Evolutionary conservation across 306 rosid species (phyloP), one percentile per base, ranked within the genome.

Genomic region (Prunus dulcis): DNA sequence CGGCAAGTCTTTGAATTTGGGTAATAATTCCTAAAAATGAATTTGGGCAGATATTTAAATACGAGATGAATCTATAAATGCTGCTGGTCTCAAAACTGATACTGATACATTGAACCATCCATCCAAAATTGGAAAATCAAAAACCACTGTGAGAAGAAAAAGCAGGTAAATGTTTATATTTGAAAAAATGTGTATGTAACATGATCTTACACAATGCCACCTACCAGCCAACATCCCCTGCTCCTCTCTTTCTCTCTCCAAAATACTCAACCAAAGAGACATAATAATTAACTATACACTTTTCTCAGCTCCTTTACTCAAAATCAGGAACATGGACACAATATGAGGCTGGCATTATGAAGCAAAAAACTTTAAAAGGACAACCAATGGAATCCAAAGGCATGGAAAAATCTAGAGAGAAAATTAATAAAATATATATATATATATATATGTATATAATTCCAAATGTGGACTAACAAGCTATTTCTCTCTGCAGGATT

Each of bases 401-500:
- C 81, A 73, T 71, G 78, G 51, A 83, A 68, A 69, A 63, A 82
- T 61, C 53, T 28, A 51, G 43, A 73, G 49, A 82, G 79, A 80
- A 66, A 63, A 71, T 27, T 63, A 30, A 65, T 81, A 73, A 52
- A 87, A 20, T 45, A 67, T 12, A 66, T 11, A 61, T 41, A 66
- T 11, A 61, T 41, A 67, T 20, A 66, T 19, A 62, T 43, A 71
- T 38, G 60, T 82, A 86, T 64, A 83, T 77, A 80, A 77, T 83
- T 84, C 88, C 84, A 83, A 83, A 85, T 75, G 83, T 78, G 67
- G 73, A 79, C 79, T 79, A 78, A 78, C 28, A 63, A 78, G 83
- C 84, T 86, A 80, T 81, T 67, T 79, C 76, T 84, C 82, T 82
- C 84, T 79, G 73, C 61, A 68, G 86, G 82, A 60, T 79, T 85